phyloP scores from a whole-genome alignment of 768 basidiomycete species.

The Lactarius sp. region DNA sequence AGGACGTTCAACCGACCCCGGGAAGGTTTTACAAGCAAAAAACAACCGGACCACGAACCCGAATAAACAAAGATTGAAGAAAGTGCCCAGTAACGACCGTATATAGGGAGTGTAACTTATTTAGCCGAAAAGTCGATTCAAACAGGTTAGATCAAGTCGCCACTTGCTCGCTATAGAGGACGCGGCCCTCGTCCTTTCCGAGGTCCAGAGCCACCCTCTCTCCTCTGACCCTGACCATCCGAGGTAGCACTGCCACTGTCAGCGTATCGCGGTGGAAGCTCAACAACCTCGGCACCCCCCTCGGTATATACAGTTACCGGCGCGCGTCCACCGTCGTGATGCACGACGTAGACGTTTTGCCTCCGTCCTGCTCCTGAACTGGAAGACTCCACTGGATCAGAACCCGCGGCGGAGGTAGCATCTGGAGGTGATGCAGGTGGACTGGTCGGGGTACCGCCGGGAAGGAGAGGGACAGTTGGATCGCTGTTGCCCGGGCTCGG shows the following conservation, averaged over 20 bases:
- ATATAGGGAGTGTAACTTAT: conserved; percentile 1
- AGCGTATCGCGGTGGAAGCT: conserved; percentile 52
- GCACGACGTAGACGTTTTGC: conserved; percentile 50
- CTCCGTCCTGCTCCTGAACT: not conserved
- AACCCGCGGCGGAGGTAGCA: conserved; percentile 15
- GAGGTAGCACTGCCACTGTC: conserved; percentile 6
- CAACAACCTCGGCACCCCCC: conserved; percentile 52
- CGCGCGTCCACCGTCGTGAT: conserved; percentile 53
- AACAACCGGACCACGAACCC: not conserved
- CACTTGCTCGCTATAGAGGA: not conserved
- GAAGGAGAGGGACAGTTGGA: conserved; percentile 5
- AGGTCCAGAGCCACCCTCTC: not conserved
- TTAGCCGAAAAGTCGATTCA: not conserved
- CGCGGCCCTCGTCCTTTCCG: conserved; percentile 15
- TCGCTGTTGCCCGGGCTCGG: not conserved
- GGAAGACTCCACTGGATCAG: conserved; percentile 6
- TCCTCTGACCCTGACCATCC: not conserved
- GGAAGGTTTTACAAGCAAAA: not conserved
- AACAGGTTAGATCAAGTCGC: not conserved
- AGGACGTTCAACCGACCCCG: not conserved
- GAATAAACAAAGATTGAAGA: not conserved
- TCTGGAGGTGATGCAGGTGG: conserved; percentile 3
- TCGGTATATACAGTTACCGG: conserved; percentile 56
- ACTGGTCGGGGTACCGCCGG: not conserved
- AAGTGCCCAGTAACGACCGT: conserved; percentile 4